Evolutionary conservation across 306 rosid species (phyloP).

Genomic region (Gastrolobium villosum): DNA sequence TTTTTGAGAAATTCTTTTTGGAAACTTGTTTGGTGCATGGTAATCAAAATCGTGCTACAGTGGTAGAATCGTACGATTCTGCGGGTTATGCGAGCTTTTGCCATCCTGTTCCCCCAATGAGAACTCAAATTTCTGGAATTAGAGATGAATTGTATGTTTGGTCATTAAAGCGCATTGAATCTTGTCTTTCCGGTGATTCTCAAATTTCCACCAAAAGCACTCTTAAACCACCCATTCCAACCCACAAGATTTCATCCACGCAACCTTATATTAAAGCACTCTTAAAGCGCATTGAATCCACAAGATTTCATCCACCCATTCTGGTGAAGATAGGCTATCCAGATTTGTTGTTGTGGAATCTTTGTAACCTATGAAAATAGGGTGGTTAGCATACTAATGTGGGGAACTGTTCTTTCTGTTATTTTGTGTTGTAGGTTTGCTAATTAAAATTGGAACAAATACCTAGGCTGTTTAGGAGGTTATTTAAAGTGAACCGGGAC

Average conservation of each 20-base stretch:
- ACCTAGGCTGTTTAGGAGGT: neutral
- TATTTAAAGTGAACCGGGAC: too few relatives aligned
- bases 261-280: neutral
- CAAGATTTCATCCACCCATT: too few relatives aligned
- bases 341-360: conserved; percentile 3
- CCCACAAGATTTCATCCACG: neutral
- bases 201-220: conserved; percentile 3
- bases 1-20: neutral
- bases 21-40: neutral
- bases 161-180: neutral
- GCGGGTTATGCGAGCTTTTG: neutral
- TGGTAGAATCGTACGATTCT: neutral
- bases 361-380: neutral
- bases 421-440: neutral
- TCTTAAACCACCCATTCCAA: neutral
- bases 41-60: neutral
- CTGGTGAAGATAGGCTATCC: too few relatives aligned
- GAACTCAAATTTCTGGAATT: neutral
- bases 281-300: too few relatives aligned
- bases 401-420: neutral
- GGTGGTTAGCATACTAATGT: conserved; percentile 6
- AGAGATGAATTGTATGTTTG: neutral
- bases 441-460: neutral
- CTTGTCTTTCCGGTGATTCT: neutral
- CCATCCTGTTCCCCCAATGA: neutral